phyloP scores from a whole-genome alignment of 352 stramenopile genomes.

The Phytophthora multivora region DNA sequence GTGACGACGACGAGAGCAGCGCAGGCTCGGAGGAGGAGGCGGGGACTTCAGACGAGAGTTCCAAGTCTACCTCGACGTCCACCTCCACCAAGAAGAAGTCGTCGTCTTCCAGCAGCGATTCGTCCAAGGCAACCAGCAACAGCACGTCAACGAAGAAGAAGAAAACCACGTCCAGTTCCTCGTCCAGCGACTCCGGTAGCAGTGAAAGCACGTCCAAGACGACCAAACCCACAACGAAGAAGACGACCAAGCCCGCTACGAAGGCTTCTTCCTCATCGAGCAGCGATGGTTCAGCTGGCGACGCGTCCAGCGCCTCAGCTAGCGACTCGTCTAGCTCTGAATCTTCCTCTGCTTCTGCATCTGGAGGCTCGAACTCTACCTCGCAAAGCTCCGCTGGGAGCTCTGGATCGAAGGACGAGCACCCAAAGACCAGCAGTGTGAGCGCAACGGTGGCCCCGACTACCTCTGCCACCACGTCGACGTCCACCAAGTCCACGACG shows the following conservation, averaged over 20 bases:
- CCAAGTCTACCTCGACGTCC: conserved; percentile 17
- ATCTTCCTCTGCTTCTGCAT: conserved; percentile 21
- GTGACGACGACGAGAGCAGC: conserved; percentile 19
- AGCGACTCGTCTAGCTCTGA: conserved; percentile 18
- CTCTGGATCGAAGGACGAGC: conserved; percentile 20
- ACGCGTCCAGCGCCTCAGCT: conserved; percentile 15
- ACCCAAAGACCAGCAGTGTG: conserved; percentile 20
- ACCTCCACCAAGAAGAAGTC: conserved; percentile 31
- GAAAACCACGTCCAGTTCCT: conserved; percentile 22
- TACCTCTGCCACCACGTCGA: conserved; percentile 10
- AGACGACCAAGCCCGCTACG: conserved; percentile 32
- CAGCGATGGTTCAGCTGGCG: conserved; percentile 19
- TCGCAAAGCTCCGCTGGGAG: conserved; percentile 16
- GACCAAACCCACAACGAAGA: conserved; percentile 33
- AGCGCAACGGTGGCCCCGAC: conserved; percentile 24
- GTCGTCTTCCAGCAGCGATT: conserved; percentile 35
- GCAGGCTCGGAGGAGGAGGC: conserved; percentile 15
- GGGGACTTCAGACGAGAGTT: conserved; percentile 19
- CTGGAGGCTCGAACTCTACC: conserved; percentile 18
- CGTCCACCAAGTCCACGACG: conserved; percentile 31
- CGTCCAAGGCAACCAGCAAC: conserved; percentile 31
- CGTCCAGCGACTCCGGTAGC: conserved; percentile 25
- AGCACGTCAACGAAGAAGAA: conserved; percentile 31
- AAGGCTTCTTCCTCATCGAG: conserved; percentile 33
- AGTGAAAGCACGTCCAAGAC: conserved; percentile 23